phyloP scores from a whole-genome alignment of 176 grass and related monocot genomes.

The Eragrostis nindensis region DNA sequence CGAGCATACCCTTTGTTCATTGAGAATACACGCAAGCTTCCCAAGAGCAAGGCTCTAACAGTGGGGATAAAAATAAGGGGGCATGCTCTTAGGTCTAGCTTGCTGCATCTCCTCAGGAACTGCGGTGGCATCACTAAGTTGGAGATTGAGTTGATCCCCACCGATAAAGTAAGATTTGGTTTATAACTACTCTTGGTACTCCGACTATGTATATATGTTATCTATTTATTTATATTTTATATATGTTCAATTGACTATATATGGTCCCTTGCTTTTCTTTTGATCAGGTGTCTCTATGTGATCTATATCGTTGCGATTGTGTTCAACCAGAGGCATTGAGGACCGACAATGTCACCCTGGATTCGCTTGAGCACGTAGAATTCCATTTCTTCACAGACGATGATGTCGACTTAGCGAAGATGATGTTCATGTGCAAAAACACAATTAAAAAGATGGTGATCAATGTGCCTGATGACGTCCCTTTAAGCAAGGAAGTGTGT shows the following conservation, averaged over 20 bases:
- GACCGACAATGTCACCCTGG: not conserved
- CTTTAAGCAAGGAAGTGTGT: not conserved
- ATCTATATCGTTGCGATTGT: not conserved
- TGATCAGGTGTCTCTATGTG: not conserved
- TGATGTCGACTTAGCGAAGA: conserved; percentile 2
- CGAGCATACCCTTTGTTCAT: not conserved
- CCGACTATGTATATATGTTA: not conserved
- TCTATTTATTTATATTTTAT: not conserved
- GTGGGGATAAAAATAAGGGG: not conserved
- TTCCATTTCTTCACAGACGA: conserved; percentile 17
- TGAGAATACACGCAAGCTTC: conserved; percentile 9
- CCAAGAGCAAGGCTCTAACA: not conserved
- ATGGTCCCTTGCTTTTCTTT: not conserved
- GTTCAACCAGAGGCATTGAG: not conserved
- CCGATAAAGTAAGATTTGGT: not conserved
- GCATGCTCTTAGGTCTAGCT: not conserved
- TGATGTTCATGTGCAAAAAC: not conserved
- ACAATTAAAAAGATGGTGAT: not conserved
- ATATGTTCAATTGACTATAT: not conserved
- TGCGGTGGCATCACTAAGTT: not conserved
- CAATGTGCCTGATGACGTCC: not conserved
- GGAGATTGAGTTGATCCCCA: conserved; percentile 11
- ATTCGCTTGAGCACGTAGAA: conserved; percentile 12
- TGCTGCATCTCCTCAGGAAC: conserved; percentile 10
- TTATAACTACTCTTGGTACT: not conserved